Percentiles rank a stretch among this genome's conserved stretches.
phyloP scores from a whole-genome alignment of 2,329 filamentous ascomycete species.

The Penicillium sp. region DNA sequence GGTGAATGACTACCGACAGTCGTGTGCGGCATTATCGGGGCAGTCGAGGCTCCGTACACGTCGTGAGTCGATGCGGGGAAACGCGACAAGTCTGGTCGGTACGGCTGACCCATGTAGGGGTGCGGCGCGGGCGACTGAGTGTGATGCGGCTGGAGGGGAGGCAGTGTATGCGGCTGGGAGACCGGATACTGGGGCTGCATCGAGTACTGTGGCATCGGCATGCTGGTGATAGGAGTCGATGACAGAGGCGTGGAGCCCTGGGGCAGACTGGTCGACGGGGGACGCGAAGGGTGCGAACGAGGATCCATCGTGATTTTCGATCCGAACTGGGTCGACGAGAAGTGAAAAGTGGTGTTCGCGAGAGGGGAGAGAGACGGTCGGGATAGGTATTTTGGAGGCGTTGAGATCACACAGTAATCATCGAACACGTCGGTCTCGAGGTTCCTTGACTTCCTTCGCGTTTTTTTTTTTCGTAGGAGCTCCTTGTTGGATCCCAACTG shows the following conservation, averaged over 20 bases:
- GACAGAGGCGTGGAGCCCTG: conserved; percentile 51
- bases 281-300: conserved; percentile 48
- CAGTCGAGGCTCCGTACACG: conserved; percentile 47
- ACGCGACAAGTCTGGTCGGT: conserved; percentile 48
- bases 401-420: conserved; percentile 42
- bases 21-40: conserved; percentile 48
- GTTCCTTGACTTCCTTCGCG: conserved; percentile 14
- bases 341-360: conserved; percentile 11
- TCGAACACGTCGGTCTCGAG: conserved; percentile 32
- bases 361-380: conserved; percentile 8
- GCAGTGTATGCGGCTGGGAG: conserved; percentile 50
- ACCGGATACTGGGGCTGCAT: conserved; percentile 52
- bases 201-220: conserved; percentile 52
- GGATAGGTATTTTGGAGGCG: conserved; percentile 21
- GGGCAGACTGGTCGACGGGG: conserved; percentile 50
- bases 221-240: conserved; percentile 50
- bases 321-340: conserved; percentile 15
- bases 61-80: conserved; percentile 49
- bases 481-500: conserved; percentile 23
- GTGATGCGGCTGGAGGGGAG: conserved; percentile 52
- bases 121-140: conserved; percentile 49
- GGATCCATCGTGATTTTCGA: conserved; percentile 42
- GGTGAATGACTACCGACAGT: conserved; percentile 49
- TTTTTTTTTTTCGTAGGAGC: conserved; percentile 19
- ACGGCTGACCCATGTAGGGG: conserved; percentile 47